phyloP scores from a whole-genome alignment of 495 filamentous ascomycete genomes.

The Penicillium nucicola region DNA sequence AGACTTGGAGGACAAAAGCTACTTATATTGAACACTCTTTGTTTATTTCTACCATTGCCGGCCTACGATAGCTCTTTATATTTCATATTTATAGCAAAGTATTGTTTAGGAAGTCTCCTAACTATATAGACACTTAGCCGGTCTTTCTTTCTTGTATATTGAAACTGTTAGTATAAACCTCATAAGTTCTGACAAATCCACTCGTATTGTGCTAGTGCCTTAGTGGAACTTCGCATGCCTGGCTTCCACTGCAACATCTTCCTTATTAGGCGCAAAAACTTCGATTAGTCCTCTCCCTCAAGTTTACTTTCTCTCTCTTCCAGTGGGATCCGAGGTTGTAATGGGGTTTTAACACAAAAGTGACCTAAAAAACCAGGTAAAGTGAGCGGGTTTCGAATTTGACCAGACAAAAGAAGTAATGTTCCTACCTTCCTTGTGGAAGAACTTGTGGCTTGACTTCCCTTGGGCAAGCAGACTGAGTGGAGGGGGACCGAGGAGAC shows the following conservation, averaged over 20 bases:
- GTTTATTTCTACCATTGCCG: too few species aligned
- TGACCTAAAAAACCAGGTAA: constrained; percentile 15
- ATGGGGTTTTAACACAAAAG: constrained; percentile 9
- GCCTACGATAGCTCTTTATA: too few species aligned
- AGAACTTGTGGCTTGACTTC: constrained; percentile 13
- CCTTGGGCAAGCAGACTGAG: constrained; percentile 27
- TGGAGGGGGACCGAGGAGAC: constrained; percentile 41
- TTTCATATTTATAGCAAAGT: too few species aligned
- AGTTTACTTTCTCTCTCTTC: constrained; percentile 21
- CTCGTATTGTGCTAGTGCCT: constrained; percentile 8
- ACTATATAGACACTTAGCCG: too few species aligned
- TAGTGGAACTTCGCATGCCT: constrained; percentile 10
- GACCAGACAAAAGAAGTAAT: background rate
- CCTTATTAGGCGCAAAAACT: constrained; percentile 7
- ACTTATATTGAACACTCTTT: constrained; percentile 29
- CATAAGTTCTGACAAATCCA: constrained; percentile 5
- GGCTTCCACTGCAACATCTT: constrained; percentile 19
- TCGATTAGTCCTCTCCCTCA: constrained; percentile 7
- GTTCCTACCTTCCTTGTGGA: constrained; percentile 16
- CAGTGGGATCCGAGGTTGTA: constrained; percentile 20
- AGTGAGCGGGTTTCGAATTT: background rate
- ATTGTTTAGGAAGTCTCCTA: too few species aligned
- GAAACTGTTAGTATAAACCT: too few species aligned
- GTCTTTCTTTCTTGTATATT: too few species aligned
- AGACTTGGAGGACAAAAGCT: too few species aligned